These are phyloP conservation scores for Austroboletus niveus DNA, from an alignment of 1,284 basidiomycete species.

Conservation along the genomic window DNA sequence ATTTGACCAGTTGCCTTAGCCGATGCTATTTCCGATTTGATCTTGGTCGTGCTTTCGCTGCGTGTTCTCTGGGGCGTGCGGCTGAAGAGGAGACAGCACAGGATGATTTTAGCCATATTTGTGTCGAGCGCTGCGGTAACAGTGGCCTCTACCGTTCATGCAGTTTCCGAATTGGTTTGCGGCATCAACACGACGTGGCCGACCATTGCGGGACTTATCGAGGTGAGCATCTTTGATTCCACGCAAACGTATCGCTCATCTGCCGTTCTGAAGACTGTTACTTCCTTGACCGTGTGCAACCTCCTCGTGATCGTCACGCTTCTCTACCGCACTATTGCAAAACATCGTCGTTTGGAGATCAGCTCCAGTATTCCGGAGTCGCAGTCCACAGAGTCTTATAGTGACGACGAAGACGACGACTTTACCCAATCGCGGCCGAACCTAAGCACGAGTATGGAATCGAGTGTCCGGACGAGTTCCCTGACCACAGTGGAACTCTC, in stretches of 20 bases:
- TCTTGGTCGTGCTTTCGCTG: constrained; percentile 1
- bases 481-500: background rate
- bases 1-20: constrained; percentile 6
- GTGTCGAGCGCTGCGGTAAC: constrained; percentile 1
- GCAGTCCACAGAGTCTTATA: background rate
- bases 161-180: background rate
- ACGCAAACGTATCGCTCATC: background rate
- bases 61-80: constrained; percentile 8
- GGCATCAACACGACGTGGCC: background rate
- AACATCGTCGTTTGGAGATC: background rate
- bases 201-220: background rate
- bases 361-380: background rate
- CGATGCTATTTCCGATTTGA: constrained; percentile 9
- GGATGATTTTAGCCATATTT: constrained; percentile 7
- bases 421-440: background rate
- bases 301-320: background rate
- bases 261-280: background rate
- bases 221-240: background rate
- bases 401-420: background rate
- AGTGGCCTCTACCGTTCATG: constrained; percentile 1
- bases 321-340: background rate
- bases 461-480: background rate
- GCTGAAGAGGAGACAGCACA: constrained; percentile 5
- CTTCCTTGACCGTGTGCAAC: background rate
- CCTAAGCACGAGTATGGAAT: background rate